A percentile compares a stretch with the other conserved stretches of the same genome.
Conservation (phyloP, 495 filamentous ascomycete species). For the Aspergillus kassunensis region DNA sequence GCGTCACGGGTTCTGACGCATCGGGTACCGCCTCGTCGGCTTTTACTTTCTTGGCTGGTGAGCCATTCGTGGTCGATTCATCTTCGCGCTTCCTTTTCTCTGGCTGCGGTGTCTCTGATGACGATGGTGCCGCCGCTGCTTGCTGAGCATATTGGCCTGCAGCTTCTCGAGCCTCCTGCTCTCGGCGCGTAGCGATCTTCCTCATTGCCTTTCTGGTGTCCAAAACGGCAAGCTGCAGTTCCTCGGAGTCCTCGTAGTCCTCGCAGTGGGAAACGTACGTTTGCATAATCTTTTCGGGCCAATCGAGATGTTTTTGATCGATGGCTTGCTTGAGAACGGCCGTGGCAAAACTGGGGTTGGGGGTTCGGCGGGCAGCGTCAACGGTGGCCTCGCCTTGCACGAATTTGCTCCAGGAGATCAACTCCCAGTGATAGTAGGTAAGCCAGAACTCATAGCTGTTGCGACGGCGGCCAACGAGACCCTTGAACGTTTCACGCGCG, state of each 20-base stretch:
- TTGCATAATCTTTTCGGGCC: constrained; percentile 85
- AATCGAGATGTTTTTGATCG: constrained; percentile 68
- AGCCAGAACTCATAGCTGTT: constrained; percentile 91
- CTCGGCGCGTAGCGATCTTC: constrained; percentile 59
- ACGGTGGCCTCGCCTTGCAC: constrained; percentile 45
- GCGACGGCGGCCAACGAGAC: constrained; percentile 61
- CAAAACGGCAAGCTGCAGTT: constrained; percentile 65
- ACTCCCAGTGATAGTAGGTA: constrained; percentile 85
- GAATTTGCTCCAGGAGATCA: constrained; percentile 63
- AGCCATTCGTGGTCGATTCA: constrained; percentile 40
- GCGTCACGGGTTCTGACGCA: constrained; percentile 33
- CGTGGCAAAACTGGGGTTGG: constrained; percentile 62
- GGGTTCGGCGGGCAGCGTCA: constrained; percentile 43
- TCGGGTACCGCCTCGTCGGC: constrained; percentile 37
- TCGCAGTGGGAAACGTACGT: constrained; percentile 81
- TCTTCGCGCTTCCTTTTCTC: constrained; percentile 72
- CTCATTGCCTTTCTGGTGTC: constrained; percentile 63
- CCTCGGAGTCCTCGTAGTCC: constrained; percentile 73
- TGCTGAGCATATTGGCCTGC: constrained; percentile 44
- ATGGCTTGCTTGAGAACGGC: constrained; percentile 71
- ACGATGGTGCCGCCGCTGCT: constrained; percentile 17
- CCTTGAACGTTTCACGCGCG: constrained; percentile 71
- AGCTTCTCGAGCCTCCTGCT: constrained; percentile 59
- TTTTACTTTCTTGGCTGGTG: constrained; percentile 55
- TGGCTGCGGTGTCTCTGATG: constrained; percentile 29